Evolutionary conservation across 73 alveolate species (phyloP).

Genomic region (Symbiodinium natans): DNA sequence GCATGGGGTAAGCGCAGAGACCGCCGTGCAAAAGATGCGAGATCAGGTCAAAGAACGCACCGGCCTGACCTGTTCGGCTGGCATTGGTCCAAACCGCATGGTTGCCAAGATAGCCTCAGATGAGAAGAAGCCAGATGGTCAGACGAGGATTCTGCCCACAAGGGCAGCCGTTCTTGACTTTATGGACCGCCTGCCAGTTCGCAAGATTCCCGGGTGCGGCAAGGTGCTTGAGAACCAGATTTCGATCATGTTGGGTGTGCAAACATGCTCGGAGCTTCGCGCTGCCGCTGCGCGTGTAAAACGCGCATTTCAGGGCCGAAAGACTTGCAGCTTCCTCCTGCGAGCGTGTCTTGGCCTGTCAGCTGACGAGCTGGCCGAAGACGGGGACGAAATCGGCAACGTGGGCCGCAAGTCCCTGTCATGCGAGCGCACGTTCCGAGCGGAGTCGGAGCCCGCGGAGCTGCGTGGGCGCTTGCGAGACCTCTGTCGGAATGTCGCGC

Average conservation of each 20-base stretch:
- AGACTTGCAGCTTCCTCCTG: conserved; percentile 53
- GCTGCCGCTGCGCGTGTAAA: conserved; percentile 28
- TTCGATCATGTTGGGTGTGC: conserved; percentile 51
- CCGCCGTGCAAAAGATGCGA: conserved; percentile 60
- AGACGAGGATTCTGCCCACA: conserved; percentile 96
- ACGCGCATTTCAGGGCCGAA: conserved; percentile 39
- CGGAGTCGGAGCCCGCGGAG: conserved; percentile 43
- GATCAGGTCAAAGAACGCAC: conserved; percentile 43
- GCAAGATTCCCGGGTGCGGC: conserved; percentile 99
- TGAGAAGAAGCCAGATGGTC: conserved; percentile 99
- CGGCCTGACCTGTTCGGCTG: conserved; percentile 99
- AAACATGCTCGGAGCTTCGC: conserved; percentile 45
- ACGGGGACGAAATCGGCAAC: conserved; percentile 37
- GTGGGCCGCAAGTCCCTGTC: conserved; percentile 65
- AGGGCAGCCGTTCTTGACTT: conserved; percentile 95
- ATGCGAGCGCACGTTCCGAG: conserved; percentile 88
- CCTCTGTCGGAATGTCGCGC: conserved; percentile 51
- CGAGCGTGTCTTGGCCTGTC: conserved; percentile 53
- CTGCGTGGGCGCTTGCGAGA: conserved; percentile 46
- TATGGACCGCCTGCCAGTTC: conserved; percentile 96
- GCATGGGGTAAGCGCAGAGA: conserved; percentile 33
- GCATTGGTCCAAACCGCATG: conserved; percentile 98
- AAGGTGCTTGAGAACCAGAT: conserved; percentile 94
- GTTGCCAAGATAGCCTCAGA: conserved; percentile 99
- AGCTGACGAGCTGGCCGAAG: conserved; percentile 65